Percentiles rank a stretch among this genome's conserved stretches.
Evolutionary conservation across 2,329 filamentous ascomycete species (phyloP).

Genomic region (Diaporthe citriasiana): DNA sequence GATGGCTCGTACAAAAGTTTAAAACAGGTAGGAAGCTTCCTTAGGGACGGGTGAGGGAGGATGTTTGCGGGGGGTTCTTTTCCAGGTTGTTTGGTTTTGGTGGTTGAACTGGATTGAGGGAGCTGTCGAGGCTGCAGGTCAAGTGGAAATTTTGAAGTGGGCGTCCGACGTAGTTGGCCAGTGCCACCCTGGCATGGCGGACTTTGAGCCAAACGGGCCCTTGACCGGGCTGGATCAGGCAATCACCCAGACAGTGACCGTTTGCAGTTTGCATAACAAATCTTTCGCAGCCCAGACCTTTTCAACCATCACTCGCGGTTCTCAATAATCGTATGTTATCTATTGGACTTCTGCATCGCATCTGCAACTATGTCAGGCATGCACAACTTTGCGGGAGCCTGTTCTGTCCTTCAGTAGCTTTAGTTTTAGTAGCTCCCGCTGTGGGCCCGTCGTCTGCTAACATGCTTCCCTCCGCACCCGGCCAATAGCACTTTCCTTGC

Average conservation of each 20-base stretch:
- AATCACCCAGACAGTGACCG: neutral
- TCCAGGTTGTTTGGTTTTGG: constrained; percentile 27
- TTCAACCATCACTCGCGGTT: neutral
- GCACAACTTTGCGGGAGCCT: constrained; percentile 10
- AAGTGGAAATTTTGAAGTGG: constrained; percentile 48
- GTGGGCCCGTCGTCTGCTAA: constrained; percentile 6
- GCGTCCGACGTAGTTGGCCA: constrained; percentile 19
- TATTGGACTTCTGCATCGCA: constrained; percentile 5
- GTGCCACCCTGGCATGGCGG: constrained; percentile 34
- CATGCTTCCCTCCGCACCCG: neutral
- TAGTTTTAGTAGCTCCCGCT: constrained; percentile 16
- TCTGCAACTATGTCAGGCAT: neutral
- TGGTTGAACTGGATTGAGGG: constrained; percentile 24
- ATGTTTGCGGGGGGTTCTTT: constrained; percentile 20
- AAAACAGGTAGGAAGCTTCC: neutral
- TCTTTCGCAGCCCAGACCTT: neutral
- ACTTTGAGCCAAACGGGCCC: constrained; percentile 7
- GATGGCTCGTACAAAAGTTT: constrained; percentile 13
- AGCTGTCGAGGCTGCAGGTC: constrained; percentile 59
- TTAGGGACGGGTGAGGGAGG: constrained; percentile 27
- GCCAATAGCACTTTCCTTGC: neutral
- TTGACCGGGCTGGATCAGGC: neutral
- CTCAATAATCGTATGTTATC: neutral
- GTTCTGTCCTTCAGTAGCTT: constrained; percentile 5
- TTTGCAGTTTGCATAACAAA: neutral